Evolutionary conservation across 805 yeast species (phyloP).

Genomic region (Maudiozyma turicensis): DNA sequence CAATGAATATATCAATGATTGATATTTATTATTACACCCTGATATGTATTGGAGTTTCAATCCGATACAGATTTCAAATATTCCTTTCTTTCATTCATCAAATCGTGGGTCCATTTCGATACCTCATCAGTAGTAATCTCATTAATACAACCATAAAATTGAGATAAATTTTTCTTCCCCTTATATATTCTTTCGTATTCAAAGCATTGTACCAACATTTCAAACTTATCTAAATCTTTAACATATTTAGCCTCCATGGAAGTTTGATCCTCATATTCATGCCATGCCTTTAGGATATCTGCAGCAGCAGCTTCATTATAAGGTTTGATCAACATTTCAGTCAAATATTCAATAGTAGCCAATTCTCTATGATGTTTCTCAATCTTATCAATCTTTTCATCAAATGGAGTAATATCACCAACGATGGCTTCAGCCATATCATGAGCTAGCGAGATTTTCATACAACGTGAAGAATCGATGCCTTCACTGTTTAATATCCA

Average conservation of each 20-base stretch:
- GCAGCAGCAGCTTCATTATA: slow-evolving; percentile 54
- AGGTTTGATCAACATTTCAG: slow-evolving; percentile 44
- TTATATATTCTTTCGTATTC: slow-evolving; percentile 67
- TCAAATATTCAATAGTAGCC: slow-evolving; percentile 57
- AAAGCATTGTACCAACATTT: slow-evolving; percentile 71
- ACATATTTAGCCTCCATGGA: slow-evolving; percentile 78
- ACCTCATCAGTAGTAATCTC: slow-evolving; percentile 66
- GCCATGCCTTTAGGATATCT: slow-evolving; percentile 66
- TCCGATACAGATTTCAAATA: neutral
- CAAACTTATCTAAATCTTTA: slow-evolving; percentile 89
- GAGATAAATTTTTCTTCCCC: slow-evolving; percentile 48
- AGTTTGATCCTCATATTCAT: slow-evolving; percentile 81
- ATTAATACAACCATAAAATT: slow-evolving; percentile 54
- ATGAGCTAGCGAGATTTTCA: slow-evolving; percentile 79
- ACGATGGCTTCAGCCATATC: slow-evolving; percentile 92
- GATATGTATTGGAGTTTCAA: neutral
- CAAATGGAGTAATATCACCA: slow-evolving; percentile 88
- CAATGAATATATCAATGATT: neutral
- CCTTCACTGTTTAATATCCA: slow-evolving; percentile 46
- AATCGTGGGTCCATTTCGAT: slow-evolving; percentile 52
- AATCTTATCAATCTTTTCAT: slow-evolving; percentile 48
- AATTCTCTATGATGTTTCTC: slow-evolving; percentile 83
- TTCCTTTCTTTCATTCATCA: slow-evolving; percentile 36
- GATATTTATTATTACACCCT: neutral
- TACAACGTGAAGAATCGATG: slow-evolving; percentile 58